phyloP scores from a whole-genome alignment of 352 stramenopile genomes.

The Globisporangium viniferum region DNA sequence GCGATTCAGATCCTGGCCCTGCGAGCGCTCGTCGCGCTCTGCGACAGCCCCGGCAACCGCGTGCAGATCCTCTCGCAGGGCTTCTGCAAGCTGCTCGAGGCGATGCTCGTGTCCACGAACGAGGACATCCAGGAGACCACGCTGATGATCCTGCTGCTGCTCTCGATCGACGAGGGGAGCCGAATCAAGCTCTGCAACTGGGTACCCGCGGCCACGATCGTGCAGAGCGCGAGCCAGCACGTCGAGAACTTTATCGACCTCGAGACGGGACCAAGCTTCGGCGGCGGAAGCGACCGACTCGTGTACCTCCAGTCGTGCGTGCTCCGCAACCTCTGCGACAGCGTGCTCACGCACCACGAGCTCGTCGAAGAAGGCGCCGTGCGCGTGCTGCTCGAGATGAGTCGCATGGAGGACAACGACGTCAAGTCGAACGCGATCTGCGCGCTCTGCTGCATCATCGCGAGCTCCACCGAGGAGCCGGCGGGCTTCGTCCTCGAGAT shows the following conservation, averaged over 20 bases:
- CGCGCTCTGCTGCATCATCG: slow-evolving; percentile 61
- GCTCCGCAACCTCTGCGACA: slow-evolving; percentile 69
- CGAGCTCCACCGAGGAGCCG: slow-evolving; percentile 55
- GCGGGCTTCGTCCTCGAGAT: slow-evolving; percentile 52
- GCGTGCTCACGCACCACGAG: slow-evolving; percentile 68
- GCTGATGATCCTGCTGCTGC: slow-evolving; percentile 43
- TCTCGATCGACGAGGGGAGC: slow-evolving; percentile 62
- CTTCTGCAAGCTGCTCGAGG: slow-evolving; percentile 52
- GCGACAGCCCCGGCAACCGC: slow-evolving; percentile 45
- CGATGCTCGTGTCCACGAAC: slow-evolving; percentile 34
- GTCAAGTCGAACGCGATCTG: slow-evolving; percentile 70
- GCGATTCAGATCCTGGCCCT: slow-evolving; percentile 43
- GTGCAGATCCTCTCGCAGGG: slow-evolving; percentile 40
- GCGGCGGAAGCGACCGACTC: slow-evolving; percentile 15
- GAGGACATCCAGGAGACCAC: slow-evolving; percentile 55
- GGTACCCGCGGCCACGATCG: slow-evolving; percentile 42
- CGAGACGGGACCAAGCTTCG: background rate
- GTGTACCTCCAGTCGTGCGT: slow-evolving; percentile 68
- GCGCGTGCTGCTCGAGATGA: slow-evolving; percentile 62
- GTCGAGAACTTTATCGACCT: slow-evolving; percentile 16
- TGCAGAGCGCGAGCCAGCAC: slow-evolving; percentile 29
- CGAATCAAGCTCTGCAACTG: slow-evolving; percentile 72
- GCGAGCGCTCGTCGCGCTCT: slow-evolving; percentile 48
- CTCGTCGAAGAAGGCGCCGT: slow-evolving; percentile 56
- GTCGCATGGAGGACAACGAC: slow-evolving; percentile 35